phyloP scores from a whole-genome alignment of 352 stramenopile genomes.

The Globisporangium nodosum region DNA sequence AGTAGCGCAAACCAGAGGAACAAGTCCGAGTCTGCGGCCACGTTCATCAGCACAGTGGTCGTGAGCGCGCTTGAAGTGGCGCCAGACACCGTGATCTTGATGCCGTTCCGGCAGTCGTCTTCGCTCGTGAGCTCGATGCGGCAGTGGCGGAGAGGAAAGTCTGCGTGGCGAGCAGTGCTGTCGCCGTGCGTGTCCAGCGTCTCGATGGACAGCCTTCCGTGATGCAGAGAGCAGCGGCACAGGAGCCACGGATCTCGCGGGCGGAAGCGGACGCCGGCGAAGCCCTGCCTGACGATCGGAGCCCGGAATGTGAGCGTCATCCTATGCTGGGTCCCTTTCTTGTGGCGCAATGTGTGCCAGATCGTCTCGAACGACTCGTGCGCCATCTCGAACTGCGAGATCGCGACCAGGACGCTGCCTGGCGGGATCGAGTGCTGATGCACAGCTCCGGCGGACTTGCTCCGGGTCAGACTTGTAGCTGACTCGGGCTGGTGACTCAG shows the following conservation, averaged over 20 bases:
- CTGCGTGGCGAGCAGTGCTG: conserved; percentile 2
- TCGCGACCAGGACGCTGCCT: conserved; percentile 49
- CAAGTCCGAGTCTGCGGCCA: conserved; percentile 33
- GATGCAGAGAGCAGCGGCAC: conserved; percentile 23
- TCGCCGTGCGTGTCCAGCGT: neutral
- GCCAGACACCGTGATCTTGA: conserved; percentile 31
- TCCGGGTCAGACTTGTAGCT: conserved; percentile 1
- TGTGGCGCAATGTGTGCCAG: conserved; percentile 57
- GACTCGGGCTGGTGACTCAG: conserved; percentile 33
- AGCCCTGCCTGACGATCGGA: conserved; percentile 29
- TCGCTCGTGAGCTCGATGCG: conserved; percentile 39
- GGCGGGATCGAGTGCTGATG: conserved; percentile 23
- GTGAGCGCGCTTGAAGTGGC: conserved; percentile 3
- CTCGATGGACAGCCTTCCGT: conserved; percentile 32
- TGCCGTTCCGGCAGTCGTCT: conserved; percentile 35
- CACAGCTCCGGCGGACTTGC: conserved; percentile 2
- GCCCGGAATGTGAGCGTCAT: conserved; percentile 54
- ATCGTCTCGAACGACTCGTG: conserved; percentile 67
- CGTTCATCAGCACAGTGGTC: conserved; percentile 36
- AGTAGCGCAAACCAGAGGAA: conserved; percentile 58
- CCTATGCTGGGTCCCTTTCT: conserved; percentile 37
- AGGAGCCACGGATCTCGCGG: conserved; percentile 30
- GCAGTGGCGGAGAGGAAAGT: conserved; percentile 41
- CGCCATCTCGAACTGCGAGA: conserved; percentile 54
- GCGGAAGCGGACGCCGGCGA: conserved; percentile 32